A percentile compares a stretch with the other conserved stretches of the same genome.
Conservation (phyloP, 2,329 filamentous ascomycete genomes). For the Talaromyces marneffei region DNA sequence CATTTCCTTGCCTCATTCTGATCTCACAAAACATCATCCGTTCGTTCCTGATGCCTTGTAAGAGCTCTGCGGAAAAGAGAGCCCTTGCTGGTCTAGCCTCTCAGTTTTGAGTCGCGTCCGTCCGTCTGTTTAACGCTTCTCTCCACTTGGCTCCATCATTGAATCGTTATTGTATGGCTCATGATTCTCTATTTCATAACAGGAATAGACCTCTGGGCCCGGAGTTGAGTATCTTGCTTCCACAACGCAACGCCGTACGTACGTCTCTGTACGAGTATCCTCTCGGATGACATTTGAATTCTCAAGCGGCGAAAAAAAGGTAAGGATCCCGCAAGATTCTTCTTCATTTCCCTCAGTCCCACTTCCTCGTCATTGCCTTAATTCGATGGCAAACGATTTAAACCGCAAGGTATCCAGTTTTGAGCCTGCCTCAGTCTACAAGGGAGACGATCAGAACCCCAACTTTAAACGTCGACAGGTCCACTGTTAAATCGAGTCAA, state of each 20-base stretch:
- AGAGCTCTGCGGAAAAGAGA: neutral
- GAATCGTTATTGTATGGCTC: neutral
- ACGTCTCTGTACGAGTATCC: neutral
- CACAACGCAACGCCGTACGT: neutral
- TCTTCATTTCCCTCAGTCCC: neutral
- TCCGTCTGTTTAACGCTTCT: neutral
- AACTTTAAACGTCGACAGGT: neutral
- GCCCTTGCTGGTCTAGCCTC: neutral
- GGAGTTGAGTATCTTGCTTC: neutral
- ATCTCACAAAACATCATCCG: conserved; percentile 1
- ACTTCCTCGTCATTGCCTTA: neutral
- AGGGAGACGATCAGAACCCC: conserved; percentile 1
- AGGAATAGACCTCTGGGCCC: neutral
- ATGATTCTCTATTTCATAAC: neutral
- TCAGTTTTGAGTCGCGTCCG: neutral
- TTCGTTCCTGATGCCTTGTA: neutral
- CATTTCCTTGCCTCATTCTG: neutral
- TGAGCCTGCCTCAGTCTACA: neutral
- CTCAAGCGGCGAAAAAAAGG: conserved; percentile 5
- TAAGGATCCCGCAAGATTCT: neutral
- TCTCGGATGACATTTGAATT: neutral
- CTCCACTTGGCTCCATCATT: conserved; percentile 3
- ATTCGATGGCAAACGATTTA: neutral
- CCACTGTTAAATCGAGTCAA: neutral
- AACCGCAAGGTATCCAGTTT: neutral